Conservation (phyloP, 768 basidiomycete genomes). For the Phlegmacium glaucopus region DNA sequence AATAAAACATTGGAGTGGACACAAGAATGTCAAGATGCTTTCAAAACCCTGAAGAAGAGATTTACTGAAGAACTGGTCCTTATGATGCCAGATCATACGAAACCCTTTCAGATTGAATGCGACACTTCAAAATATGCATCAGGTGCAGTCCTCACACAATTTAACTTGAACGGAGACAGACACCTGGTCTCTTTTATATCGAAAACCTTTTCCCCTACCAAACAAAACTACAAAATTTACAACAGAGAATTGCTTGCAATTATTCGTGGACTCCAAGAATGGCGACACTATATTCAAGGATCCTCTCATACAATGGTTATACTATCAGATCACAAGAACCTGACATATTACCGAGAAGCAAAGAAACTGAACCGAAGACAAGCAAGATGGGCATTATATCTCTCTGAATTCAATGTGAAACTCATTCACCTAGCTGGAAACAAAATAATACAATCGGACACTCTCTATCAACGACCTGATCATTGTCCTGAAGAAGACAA, state of each 20-base stretch:
- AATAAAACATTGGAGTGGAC: slow-evolving; percentile 18
- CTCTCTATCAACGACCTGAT: too few species aligned
- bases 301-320: slow-evolving; percentile 23
- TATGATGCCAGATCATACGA: not conserved
- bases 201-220: slow-evolving; percentile 21
- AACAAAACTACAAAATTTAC: slow-evolving; percentile 42
- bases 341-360: slow-evolving; percentile 36
- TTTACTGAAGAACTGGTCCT: slow-evolving; percentile 25
- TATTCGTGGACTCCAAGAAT: too few species aligned
- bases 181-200: slow-evolving; percentile 38
- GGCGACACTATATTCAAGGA: slow-evolving; percentile 23
- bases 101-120: slow-evolving; percentile 10
- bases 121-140: slow-evolving; percentile 38
- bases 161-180: slow-evolving; percentile 18
- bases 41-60: slow-evolving; percentile 20
- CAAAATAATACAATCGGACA: too few species aligned
- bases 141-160: slow-evolving; percentile 37
- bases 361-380: slow-evolving; percentile 28
- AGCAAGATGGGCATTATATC: too few species aligned
- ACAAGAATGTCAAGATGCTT: slow-evolving; percentile 15
- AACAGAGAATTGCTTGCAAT: slow-evolving; percentile 50
- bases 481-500: too few species aligned
- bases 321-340: slow-evolving; percentile 35
- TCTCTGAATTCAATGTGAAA: too few species aligned
- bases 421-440: too few species aligned